Evolutionary conservation across 768 basidiomycete genomes (phyloP).

Genomic region (Suillus decipiens): DNA sequence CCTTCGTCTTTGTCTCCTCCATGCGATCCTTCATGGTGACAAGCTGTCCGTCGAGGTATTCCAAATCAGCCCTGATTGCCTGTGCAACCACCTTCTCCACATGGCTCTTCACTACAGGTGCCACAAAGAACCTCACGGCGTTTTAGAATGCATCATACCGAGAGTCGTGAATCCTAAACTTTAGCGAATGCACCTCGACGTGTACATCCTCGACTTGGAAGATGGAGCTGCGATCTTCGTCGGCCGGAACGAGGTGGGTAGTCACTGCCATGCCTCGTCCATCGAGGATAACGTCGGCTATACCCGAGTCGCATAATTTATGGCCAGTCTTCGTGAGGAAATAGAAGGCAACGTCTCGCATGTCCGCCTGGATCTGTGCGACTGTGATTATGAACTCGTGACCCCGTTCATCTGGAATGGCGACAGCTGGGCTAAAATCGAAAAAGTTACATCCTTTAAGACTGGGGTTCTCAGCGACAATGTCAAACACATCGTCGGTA

Average conservation of each 20-base stretch:
- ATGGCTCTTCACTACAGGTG: constrained; percentile 76
- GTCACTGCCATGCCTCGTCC: constrained; percentile 78
- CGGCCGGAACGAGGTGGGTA: constrained; percentile 59
- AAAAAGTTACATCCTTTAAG: constrained; percentile 83
- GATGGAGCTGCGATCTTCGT: constrained; percentile 65
- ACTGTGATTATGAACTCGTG: constrained; percentile 79
- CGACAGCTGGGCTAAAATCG: constrained; percentile 78
- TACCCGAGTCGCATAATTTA: constrained; percentile 77
- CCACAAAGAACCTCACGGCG: constrained; percentile 77
- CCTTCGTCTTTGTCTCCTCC: constrained; percentile 56
- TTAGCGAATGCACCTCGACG: constrained; percentile 84
- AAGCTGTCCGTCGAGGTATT: constrained; percentile 88
- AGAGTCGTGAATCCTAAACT: constrained; percentile 87
- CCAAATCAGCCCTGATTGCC: constrained; percentile 77
- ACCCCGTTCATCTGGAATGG: constrained; percentile 54
- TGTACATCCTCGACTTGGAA: constrained; percentile 74
- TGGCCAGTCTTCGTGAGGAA: constrained; percentile 85
- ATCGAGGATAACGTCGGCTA: constrained; percentile 84
- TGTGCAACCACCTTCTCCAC: constrained; percentile 62
- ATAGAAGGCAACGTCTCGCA: constrained; percentile 92
- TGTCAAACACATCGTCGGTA: constrained; percentile 80
- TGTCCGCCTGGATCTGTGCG: constrained; percentile 88
- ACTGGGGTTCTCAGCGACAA: constrained; percentile 92
- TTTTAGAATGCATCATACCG: constrained; percentile 92
- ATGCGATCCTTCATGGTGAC: constrained; percentile 83